These are phyloP conservation scores for Aspergillus tubingensis DNA, from an alignment of 2,329 filamentous ascomycete genomes.

Conservation along the genomic window DNA sequence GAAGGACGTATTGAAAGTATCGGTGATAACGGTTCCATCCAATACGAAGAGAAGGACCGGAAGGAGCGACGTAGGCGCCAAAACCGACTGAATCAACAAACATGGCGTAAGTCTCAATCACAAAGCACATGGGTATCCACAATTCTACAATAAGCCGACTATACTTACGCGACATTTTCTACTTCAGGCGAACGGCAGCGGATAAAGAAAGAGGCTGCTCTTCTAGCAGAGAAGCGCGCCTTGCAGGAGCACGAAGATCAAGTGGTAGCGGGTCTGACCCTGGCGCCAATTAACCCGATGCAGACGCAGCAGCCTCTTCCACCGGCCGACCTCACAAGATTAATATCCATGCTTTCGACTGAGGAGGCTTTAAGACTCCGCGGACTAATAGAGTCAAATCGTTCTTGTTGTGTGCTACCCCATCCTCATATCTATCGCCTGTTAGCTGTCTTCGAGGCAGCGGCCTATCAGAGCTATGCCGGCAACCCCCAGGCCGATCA, in stretches of 20 bases:
- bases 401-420: background rate
- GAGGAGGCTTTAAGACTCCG: too few species aligned
- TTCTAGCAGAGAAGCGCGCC: background rate
- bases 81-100: conserved; percentile 33
- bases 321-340: background rate
- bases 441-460: conserved; percentile 16
- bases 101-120: conserved; percentile 23
- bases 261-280: background rate
- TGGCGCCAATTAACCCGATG: background rate
- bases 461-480: conserved; percentile 25
- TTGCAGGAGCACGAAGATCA: background rate
- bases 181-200: conserved; percentile 24
- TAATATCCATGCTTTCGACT: background rate
- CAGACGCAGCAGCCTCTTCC: background rate
- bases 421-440: background rate
- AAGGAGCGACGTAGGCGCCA: conserved; percentile 30
- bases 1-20: too few species aligned
- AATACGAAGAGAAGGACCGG: conserved; percentile 21
- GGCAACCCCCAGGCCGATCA: conserved; percentile 30
- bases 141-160: background rate
- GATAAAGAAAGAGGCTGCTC: background rate
- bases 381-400: background rate
- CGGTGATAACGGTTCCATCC: too few species aligned
- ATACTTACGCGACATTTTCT: background rate
- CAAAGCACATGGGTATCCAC: background rate